A percentile compares a stretch with the other conserved stretches of the same genome.
Conservation (phyloP, 257 asterid genomes). For the Penstemon barbatus region DNA sequence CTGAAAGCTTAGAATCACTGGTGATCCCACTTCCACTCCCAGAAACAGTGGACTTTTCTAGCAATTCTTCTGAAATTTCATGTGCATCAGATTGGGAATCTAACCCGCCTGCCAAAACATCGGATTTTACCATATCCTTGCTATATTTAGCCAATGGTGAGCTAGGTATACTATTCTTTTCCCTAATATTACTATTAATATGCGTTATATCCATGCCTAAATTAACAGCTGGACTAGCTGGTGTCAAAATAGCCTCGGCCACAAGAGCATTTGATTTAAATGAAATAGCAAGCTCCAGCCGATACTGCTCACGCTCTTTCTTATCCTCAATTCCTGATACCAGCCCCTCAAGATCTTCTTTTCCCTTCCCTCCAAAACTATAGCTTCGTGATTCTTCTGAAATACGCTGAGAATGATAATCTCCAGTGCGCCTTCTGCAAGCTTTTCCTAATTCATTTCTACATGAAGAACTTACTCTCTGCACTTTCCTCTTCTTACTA, state of each 20-base stretch:
- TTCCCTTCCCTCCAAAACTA: constrained; percentile 44
- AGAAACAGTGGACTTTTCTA: constrained; percentile 31
- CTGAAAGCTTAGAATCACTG: constrained; percentile 20
- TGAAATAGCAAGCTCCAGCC: constrained; percentile 73
- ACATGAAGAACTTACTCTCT: constrained; percentile 46
- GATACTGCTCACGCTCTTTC: constrained; percentile 50
- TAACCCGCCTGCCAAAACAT: constrained; percentile 23
- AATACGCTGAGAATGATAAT: constrained; percentile 29
- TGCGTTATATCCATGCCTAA: constrained; percentile 22
- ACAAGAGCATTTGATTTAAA: constrained; percentile 78
- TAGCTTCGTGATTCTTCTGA: constrained; percentile 29
- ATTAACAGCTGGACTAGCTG: constrained; percentile 42
- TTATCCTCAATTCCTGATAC: constrained; percentile 36
- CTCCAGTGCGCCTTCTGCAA: constrained; percentile 40
- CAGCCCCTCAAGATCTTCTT: constrained; percentile 30
- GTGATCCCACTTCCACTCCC: constrained; percentile 27
- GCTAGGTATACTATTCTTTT: constrained; percentile 30
- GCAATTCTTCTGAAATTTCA: constrained; percentile 32
- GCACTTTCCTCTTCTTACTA: constrained; percentile 46
- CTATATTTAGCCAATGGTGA: constrained; percentile 32
- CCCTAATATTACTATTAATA: constrained; percentile 33
- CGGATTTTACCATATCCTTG: constrained; percentile 31
- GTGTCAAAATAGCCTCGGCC: constrained; percentile 65
- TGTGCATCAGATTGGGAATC: constrained; percentile 34
- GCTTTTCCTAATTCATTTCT: constrained; percentile 55